Percentiles rank a stretch among this genome's conserved stretches.
phyloP scores from a whole-genome alignment of 2,329 filamentous ascomycete genomes.

The Aspergillus sp. region DNA sequence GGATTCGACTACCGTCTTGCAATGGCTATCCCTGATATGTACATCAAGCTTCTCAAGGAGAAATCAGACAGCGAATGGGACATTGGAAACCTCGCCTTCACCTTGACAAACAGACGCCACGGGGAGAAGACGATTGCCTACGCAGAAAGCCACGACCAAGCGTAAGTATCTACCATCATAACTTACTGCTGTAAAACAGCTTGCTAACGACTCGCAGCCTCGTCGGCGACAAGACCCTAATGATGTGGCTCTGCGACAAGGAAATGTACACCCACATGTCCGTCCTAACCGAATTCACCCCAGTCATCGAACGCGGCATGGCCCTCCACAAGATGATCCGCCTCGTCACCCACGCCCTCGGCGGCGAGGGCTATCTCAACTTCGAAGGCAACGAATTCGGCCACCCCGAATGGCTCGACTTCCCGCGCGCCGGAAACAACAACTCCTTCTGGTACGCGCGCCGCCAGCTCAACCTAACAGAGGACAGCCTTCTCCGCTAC shows the following conservation, averaged over 20 bases:
- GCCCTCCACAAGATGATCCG: conserved; percentile 97
- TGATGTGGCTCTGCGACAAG: conserved; percentile 98
- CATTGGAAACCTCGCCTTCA: conserved; percentile 81
- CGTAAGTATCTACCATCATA: conserved; percentile 62
- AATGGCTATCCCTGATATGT: conserved; percentile 98
- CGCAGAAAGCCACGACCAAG: conserved; percentile 95
- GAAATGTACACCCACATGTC: conserved; percentile 99
- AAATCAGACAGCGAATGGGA: conserved; percentile 90
- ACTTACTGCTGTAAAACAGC: background rate
- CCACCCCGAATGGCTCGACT: conserved; percentile 98
- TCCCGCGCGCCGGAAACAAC: conserved; percentile 88
- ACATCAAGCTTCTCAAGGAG: conserved; percentile 98
- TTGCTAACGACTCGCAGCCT: conserved; percentile 59
- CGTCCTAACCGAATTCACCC: conserved; percentile 76
- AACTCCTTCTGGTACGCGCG: conserved; percentile 96
- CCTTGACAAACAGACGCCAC: conserved; percentile 87
- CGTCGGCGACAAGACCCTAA: conserved; percentile 93
- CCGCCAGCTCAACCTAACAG: conserved; percentile 88
- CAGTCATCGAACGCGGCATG: conserved; percentile 87
- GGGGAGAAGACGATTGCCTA: conserved; percentile 99
- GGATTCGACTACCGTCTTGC: conserved; percentile 97
- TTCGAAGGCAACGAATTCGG: conserved; percentile 99
- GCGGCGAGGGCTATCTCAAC: conserved; percentile 96
- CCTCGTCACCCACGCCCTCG: conserved; percentile 85
- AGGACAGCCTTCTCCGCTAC: conserved; percentile 85